Conservation (phyloP, 2,329 filamentous ascomycete species). For the Ophiostoma angusticollis region DNA sequence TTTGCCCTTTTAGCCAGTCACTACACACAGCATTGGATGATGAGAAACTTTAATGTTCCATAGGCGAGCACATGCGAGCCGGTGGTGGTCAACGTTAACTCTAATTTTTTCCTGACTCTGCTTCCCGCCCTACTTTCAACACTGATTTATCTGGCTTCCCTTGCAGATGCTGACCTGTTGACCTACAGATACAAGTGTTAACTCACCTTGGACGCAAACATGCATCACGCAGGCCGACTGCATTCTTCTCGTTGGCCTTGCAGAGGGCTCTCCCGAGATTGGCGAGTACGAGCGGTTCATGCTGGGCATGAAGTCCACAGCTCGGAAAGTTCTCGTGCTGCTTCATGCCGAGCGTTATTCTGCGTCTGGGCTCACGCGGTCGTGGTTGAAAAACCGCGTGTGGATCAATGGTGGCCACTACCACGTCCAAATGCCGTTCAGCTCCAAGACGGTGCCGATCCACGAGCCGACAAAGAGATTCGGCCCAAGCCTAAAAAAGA, state of each 20-base stretch:
- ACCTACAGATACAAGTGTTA: slow-evolving; percentile 73
- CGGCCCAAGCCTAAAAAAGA: slow-evolving; percentile 75
- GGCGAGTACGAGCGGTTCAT: slow-evolving; percentile 96
- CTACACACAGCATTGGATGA: slow-evolving; percentile 26
- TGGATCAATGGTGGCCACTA: slow-evolving; percentile 99
- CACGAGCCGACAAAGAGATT: slow-evolving; percentile 65
- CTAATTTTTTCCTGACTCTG: slow-evolving; percentile 56
- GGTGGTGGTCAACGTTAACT: slow-evolving; percentile 45
- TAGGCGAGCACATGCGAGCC: slow-evolving; percentile 34
- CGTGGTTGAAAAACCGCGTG: slow-evolving; percentile 82
- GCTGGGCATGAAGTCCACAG: slow-evolving; percentile 92
- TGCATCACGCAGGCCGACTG: slow-evolving; percentile 96
- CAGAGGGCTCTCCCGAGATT: slow-evolving; percentile 77
- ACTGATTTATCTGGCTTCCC: too few relatives aligned
- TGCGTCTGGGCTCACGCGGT: slow-evolving; percentile 66
- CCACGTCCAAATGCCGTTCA: slow-evolving; percentile 91
- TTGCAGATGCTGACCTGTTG: too few relatives aligned
- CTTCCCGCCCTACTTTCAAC: too few relatives aligned
- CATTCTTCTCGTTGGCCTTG: slow-evolving; percentile 81
- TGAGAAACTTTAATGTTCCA: slow-evolving; percentile 37
- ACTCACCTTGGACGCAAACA: slow-evolving; percentile 95
- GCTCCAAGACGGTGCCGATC: slow-evolving; percentile 60
- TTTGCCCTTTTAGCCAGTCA: background rate
- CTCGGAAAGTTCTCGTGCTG: slow-evolving; percentile 81
- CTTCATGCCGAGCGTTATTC: slow-evolving; percentile 85